Evolutionary conservation across 192 early-diverging fungal species (phyloP).

Genomic region (Geosiphon pyriformis): DNA sequence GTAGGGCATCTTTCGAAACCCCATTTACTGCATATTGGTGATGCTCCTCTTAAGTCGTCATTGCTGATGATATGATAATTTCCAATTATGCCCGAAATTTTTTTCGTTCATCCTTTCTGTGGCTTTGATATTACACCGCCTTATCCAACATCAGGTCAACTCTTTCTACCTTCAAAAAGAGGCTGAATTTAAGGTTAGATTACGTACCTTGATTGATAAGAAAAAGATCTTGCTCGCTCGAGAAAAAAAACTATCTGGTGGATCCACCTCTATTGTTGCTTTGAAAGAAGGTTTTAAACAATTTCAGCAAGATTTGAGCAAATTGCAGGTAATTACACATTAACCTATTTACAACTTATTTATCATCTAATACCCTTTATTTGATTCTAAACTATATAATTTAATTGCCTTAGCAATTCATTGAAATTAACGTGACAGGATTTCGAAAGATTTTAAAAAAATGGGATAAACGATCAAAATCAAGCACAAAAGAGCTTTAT

Average conservation of each 20-base stretch:
- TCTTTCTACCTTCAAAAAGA: constrained; percentile 97
- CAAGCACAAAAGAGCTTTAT: constrained; percentile 96
- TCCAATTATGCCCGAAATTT: neutral
- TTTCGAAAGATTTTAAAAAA: constrained; percentile 99
- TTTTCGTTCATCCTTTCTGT: constrained; percentile 1
- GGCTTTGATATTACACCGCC: no score
- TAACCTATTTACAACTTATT: no score
- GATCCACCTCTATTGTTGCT: constrained; percentile 57
- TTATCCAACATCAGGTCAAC: constrained; percentile 70
- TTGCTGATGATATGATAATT: neutral
- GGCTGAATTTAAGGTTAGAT: constrained; percentile 83
- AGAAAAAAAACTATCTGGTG: constrained; percentile 42
- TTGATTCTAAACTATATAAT: no score
- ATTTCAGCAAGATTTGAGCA: constrained; percentile 90
- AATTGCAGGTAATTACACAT: constrained; percentile 83
- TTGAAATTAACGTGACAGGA: constrained; percentile 92
- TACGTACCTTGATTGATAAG: constrained; percentile 78
- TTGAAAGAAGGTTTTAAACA: constrained; percentile 87
- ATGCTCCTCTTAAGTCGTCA: neutral
- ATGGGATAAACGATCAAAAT: constrained; percentile 99
- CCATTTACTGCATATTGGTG: neutral
- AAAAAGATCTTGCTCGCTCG: constrained; percentile 57
- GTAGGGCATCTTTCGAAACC: constrained; percentile 33
- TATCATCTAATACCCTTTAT: no score
- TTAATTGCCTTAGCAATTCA: constrained; percentile 86